Percentiles rank a stretch among this genome's conserved stretches.
phyloP scores from a whole-genome alignment of 2,329 filamentous ascomycete species.

The Geosmithia flava region DNA sequence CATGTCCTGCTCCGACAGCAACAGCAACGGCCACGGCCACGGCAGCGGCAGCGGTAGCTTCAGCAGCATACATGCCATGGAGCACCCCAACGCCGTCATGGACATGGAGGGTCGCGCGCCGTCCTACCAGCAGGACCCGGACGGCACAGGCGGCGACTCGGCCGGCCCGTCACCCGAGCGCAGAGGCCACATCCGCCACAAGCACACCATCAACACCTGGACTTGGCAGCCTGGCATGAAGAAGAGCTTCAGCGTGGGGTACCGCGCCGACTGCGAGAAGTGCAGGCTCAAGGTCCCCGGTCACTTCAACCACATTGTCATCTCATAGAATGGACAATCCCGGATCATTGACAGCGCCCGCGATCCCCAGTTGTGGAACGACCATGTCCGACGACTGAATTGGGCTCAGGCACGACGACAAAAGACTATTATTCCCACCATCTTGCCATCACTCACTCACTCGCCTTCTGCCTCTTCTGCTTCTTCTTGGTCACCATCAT shows the following conservation, averaged over 20 bases:
- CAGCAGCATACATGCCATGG: conserved; percentile 13
- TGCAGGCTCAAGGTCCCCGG: conserved; percentile 63
- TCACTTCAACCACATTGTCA: conserved; percentile 70
- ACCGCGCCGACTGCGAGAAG: conserved; percentile 66
- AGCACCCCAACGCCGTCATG: conserved; percentile 25
- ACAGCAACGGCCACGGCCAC: background rate
- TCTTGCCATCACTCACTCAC: background rate
- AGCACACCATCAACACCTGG: conserved; percentile 48
- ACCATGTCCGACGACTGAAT: background rate
- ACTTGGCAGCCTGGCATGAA: conserved; percentile 52
- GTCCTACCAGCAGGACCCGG: conserved; percentile 8
- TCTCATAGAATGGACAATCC: conserved; percentile 33
- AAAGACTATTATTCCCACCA: too few relatives aligned
- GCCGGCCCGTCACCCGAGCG: conserved; percentile 33
- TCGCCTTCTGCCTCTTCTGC: too few relatives aligned
- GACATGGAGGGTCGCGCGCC: conserved; percentile 17
- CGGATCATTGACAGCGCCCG: conserved; percentile 12
- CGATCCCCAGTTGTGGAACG: background rate
- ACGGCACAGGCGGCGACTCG: conserved; percentile 16
- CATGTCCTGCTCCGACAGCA: conserved; percentile 13
- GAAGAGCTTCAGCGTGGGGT: conserved; percentile 66
- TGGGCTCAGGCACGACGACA: background rate
- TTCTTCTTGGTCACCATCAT: too few relatives aligned
- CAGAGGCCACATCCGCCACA: conserved; percentile 44
- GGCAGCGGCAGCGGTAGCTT: background rate